Base-by-base conservation (phyloP, 805 yeast species). In the Komagataella mondaviorum region DNA sequence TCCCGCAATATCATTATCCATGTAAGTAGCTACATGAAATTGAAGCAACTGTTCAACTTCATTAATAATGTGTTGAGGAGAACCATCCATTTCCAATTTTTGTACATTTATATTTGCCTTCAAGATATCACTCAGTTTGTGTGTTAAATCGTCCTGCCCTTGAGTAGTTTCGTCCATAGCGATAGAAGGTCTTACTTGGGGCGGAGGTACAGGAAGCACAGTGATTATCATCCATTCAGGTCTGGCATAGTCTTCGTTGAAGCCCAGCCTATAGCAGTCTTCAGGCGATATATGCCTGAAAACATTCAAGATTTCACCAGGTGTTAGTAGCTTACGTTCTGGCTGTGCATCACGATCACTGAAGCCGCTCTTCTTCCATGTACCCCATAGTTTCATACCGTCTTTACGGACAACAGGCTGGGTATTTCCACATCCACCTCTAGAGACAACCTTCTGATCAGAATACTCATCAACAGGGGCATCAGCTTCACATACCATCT, bases 1-100 rank as follows among this genome's bases (percentile, higher is more conserved):
- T 56, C 99, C 99, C 12, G 99, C 99, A 69, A 93, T 93, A 71
- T 93, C 98, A 67, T 93, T 93, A 71, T 93, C 99, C 99, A 93
- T 93, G 66, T 93, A 93, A 0, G 99, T 93, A 6, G 99, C 99
- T 50, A 93, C 97, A 62, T 93, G 99, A 68, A 89, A 93, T 66
- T 93, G 99, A 54, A 93, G 73, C 59, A 93, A 78, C 47, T 96
- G 85, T 67, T 93, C 99, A 63, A 93, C 91, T 70, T 93, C 99
- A 64, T 87, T 87, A 59, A 93, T 85, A 47, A 95, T 98, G 66
- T 93, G 99, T 61, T 91, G 97, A 14, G 99, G 99, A 3, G 98
- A 95, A 57, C 99, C 99, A 66, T 95, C 98, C 79, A 89, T 89
- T 67, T 93, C 98, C 56, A 95, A 78, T 54, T 95, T 83, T 67